Evolutionary conservation across 1,139 yeast species (phyloP).

Genomic region (Wickerhamiella infanticola): DNA sequence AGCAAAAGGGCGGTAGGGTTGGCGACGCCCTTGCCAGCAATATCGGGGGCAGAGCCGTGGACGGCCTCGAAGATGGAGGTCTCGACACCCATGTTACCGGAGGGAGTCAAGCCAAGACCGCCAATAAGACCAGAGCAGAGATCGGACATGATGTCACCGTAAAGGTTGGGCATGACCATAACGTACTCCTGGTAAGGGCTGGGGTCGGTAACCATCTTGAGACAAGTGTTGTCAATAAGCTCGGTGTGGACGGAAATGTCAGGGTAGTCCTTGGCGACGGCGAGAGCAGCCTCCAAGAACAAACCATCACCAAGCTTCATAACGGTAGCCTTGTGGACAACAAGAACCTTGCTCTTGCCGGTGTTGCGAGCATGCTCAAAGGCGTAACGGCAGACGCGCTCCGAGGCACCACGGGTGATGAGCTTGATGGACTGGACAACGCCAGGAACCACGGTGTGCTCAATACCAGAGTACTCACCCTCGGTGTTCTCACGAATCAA

Average conservation of each 20-base stretch:
- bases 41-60: constrained; percentile 98
- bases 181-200: constrained; percentile 67
- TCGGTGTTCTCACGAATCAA: constrained; percentile 95
- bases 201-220: constrained; percentile 83
- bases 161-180: constrained; percentile 98
- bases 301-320: constrained; percentile 97
- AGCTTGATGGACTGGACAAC: constrained; percentile 96
- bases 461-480: constrained; percentile 98
- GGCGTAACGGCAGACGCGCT: constrained; percentile 91
- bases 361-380: constrained; percentile 88
- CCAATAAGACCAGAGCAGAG: constrained; percentile 95
- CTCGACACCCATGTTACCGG: constrained; percentile 97
- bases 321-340: constrained; percentile 96
- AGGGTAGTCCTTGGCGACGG: constrained; percentile 82
- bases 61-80: constrained; percentile 98
- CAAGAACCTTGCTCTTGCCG: constrained; percentile 78
- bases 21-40: constrained; percentile 95
- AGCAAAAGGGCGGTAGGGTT: constrained; percentile 95
- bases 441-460: constrained; percentile 95
- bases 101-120: constrained; percentile 95
- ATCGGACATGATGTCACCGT: constrained; percentile 95
- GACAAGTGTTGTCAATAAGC: constrained; percentile 88
- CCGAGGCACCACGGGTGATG: constrained; percentile 91
- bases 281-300: constrained; percentile 82
- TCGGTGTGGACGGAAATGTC: constrained; percentile 71